Evolutionary conservation across 805 yeast species (phyloP).

Genomic region (Diddensiella caesifluorescens): DNA sequence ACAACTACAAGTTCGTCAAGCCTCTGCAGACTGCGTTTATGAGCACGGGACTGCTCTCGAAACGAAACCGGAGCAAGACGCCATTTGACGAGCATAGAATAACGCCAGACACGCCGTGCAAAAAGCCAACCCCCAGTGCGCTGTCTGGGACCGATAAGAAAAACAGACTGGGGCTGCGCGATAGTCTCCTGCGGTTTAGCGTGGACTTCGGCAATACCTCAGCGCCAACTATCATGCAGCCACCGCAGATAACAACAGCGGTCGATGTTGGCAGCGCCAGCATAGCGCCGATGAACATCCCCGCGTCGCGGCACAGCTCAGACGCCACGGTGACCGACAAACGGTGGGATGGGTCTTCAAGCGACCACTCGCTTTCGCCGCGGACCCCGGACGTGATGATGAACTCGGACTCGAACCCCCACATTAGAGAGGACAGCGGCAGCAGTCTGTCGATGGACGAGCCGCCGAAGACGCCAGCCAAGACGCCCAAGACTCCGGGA

Average conservation of each 20-base stretch:
- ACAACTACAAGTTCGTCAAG: slow-evolving; percentile 62
- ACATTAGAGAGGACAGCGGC: slow-evolving; percentile 1
- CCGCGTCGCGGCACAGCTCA: slow-evolving; percentile 10
- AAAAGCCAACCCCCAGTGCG: slow-evolving; percentile 35
- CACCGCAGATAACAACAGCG: slow-evolving; percentile 25
- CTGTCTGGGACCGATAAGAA: slow-evolving; percentile 9
- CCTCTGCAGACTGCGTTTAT: slow-evolving; percentile 83
- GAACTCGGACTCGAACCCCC: slow-evolving; percentile 8
- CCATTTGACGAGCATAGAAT: slow-evolving; percentile 23
- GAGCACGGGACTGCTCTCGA: slow-evolving; percentile 65
- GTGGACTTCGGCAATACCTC: slow-evolving; percentile 17
- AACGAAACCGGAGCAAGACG: slow-evolving; percentile 43
- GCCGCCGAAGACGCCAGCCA: slow-evolving; percentile 25
- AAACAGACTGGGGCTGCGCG: slow-evolving; percentile 18
- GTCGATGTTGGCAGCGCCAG: slow-evolving; percentile 1
- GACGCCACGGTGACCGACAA: not conserved
- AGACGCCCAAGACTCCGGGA: slow-evolving; percentile 30
- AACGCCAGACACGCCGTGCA: slow-evolving; percentile 65
- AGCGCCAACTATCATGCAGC: slow-evolving; percentile 15
- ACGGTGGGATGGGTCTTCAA: slow-evolving; percentile 10
- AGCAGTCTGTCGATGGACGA: not conserved
- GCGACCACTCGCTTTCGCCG: slow-evolving; percentile 20
- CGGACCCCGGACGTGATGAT: slow-evolving; percentile 22
- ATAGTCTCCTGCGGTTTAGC: slow-evolving; percentile 17
- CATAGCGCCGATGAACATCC: slow-evolving; percentile 1